Percentiles rank a stretch among this genome's conserved stretches.
phyloP scores from a whole-genome alignment of 1,139 yeast species.

The Taphrina confusa region DNA sequence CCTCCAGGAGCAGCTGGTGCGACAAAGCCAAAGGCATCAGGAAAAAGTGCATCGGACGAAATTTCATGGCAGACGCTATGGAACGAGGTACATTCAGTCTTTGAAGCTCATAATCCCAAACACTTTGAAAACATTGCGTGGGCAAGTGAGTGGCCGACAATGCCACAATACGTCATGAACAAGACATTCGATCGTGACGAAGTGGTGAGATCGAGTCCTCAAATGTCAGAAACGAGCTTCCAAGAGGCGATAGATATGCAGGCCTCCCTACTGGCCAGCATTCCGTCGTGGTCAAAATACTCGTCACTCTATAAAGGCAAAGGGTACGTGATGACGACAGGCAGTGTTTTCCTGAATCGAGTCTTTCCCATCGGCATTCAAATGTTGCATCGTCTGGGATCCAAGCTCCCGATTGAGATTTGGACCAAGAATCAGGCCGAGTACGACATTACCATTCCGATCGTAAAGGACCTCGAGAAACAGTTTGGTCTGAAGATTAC shows the following conservation, averaged over 20 bases:
- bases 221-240: background rate
- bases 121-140: background rate
- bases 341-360: constrained; percentile 15
- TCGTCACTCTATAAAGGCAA: background rate
- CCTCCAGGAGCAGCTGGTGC: too few species aligned
- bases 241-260: background rate
- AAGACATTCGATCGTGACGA: constrained; percentile 3
- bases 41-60: too few species aligned
- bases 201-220: constrained; percentile 5
- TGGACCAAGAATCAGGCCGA: constrained; percentile 19
- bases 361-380: constrained; percentile 18
- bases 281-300: constrained; percentile 11
- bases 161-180: constrained; percentile 14
- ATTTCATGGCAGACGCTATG: background rate
- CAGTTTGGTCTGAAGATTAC: constrained; percentile 1
- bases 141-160: constrained; percentile 15
- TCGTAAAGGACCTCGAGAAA: background rate
- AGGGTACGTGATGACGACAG: constrained; percentile 21
- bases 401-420: constrained; percentile 16
- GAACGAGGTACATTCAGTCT: background rate
- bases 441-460: background rate
- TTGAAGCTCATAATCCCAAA: background rate
- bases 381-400: constrained; percentile 11
- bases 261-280: background rate
- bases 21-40: too few species aligned